Base-by-base conservation (phyloP, 495 filamentous ascomycete genomes). In the Penicillium coprophilum region DNA sequence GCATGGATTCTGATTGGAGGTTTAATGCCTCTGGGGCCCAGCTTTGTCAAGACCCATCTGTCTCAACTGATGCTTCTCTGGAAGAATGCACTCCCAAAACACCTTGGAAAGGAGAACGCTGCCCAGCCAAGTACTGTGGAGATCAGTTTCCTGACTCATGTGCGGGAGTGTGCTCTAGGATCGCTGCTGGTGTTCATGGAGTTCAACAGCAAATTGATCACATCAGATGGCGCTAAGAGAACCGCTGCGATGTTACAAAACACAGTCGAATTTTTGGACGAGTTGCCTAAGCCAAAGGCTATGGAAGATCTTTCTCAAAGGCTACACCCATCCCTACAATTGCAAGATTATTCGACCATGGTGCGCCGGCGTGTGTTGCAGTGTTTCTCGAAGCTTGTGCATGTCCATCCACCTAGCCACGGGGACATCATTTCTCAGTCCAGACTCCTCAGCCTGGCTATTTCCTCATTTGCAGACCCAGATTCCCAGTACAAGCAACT, bases 1-100 rank as follows among this genome's bases (percentile, higher is more conserved):
- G 93, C 94, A 19, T 99, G 94, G 94, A 96, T 96, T 41, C 72
- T 99, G 50, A 95, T 99, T 53, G 94, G 94, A 32, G 94, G 94
- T 0, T 73, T 99, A 23, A 97, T 97, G 95, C 89, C 92, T 7
- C 79, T 97, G 2, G 94, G 94, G 0, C 95, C 95, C 6, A 97
- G 96, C 67, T 99, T 99, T 68, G 93, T 97, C 71, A 99, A 99
- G 72, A 97, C 96, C 39, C 94, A 97, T 75, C 80, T 99, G 19
- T 93, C 93, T 3, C 94, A 97, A 69, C 76, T 99, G 44, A 85
- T 97, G 50, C 73, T 97, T n/a, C 79, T 99, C 12, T 99, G 94
- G 94, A 96, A 96, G 69, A 97, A 96, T 73, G 92, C 94, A 3
- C 75, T 99, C 32, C 94, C 94, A 5, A 96, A 91, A 63, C 93